Base-by-base conservation (phyloP, 805 yeast genomes). In the Yarrowia sp. region DNA sequence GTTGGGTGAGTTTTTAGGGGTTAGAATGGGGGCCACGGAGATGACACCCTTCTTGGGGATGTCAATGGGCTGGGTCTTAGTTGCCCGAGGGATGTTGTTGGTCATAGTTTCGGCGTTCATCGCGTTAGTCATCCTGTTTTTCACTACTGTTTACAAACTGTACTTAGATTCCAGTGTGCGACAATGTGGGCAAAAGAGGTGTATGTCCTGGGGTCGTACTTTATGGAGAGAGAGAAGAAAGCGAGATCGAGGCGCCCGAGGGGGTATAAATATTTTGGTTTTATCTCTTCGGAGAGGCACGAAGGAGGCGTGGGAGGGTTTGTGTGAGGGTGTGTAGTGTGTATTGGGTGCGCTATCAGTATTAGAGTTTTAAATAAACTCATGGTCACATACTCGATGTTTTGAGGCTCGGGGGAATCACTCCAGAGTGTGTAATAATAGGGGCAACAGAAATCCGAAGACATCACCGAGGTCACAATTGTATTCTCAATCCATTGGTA, bases 91-190 rank as follows among this genome's bases (percentile, higher is more conserved):
- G 43, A 22, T 12, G 22, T 21, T 21, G n/a, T 12, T 14, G 48
- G 48, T 40, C 46, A 41, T 41, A 16, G 28, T 41, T 8, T 41
- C 46, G 28, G 48, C 48, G 48, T 12, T 41, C 51, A 44, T 44
- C 10, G 51, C 32, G 51, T 46, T 46, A 28, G 52, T 46, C 52
- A 46, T 46, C 52, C 28, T 41, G 46, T 41, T 43, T 32, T 28
- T 46, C 52, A 46, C 52, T 46, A 46, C 52, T 49, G 56, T 49
- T 49, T 49, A 49, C 56, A 49, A 32, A 49, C 56, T 49, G 56
- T 49, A 51, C 58, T 51, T 51, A 51, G 33, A 24, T 51, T 51
- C 56, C 56, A 49, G 56, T 21, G 56, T 49, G 56, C 56, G 56
- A 49, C 56, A 49, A 49, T 21, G 56, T 49, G 56, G 56, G 56